phyloP scores from a whole-genome alignment of 345 rosid genomes.

The Psidium friedrichsthalianum region DNA sequence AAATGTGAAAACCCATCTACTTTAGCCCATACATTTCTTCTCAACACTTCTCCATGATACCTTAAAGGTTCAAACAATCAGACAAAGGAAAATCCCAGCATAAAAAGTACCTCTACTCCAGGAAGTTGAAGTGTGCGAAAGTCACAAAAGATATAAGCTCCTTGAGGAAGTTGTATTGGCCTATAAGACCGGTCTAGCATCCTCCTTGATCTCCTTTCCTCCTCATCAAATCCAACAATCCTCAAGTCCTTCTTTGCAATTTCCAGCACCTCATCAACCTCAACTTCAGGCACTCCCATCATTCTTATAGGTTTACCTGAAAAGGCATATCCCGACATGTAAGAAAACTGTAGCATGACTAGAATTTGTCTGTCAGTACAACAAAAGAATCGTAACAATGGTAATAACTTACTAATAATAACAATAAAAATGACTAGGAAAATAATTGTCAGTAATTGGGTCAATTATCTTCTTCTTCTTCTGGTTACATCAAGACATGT shows the following conservation, averaged over 20 bases:
- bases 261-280: constrained; percentile 43
- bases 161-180: constrained; percentile 58
- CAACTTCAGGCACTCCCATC: constrained; percentile 86
- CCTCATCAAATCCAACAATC: constrained; percentile 88
- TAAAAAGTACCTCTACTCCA: constrained; percentile 47
- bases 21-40: background rate
- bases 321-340: background rate
- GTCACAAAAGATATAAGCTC: constrained; percentile 64
- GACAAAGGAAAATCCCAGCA: background rate
- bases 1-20: background rate
- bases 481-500: background rate
- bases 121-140: constrained; percentile 77
- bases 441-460: too few species aligned
- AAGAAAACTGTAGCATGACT: background rate
- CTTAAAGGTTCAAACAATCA: background rate
- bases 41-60: background rate
- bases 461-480: background rate
- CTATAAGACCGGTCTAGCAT: constrained; percentile 11
- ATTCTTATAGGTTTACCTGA: constrained; percentile 68
- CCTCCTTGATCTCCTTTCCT: constrained; percentile 65
- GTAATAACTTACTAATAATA: too few species aligned
- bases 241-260: constrained; percentile 42
- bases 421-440: too few species aligned
- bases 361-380: background rate
- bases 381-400: background rate